Conservation (phyloP, 2,329 filamentous ascomycete genomes). For the Pseudomassariella vexata region DNA sequence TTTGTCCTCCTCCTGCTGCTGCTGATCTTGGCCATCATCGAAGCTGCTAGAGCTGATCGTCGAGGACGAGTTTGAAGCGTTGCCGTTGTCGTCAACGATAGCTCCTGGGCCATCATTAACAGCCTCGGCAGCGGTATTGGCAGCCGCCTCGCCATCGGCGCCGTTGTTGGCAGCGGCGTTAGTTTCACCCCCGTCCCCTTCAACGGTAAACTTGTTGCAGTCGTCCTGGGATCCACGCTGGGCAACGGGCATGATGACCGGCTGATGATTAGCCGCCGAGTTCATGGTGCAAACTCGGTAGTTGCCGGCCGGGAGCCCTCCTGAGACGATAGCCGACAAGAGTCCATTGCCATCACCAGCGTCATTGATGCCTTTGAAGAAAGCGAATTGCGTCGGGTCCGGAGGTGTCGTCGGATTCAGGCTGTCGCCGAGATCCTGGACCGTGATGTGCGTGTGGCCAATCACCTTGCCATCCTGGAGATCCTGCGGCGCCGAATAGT, state of each 20-base stretch:
- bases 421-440: constrained; percentile 47
- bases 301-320: constrained; percentile 55
- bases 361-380: constrained; percentile 64
- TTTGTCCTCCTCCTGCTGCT: too few species aligned
- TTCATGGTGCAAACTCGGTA: constrained; percentile 62
- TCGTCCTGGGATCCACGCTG: constrained; percentile 63
- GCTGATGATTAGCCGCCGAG: constrained; percentile 57
- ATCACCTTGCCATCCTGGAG: constrained; percentile 45
- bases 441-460: constrained; percentile 54
- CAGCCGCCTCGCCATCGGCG: constrained; percentile 9
- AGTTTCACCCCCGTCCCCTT: constrained; percentile 12
- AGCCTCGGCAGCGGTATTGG: constrained; percentile 15
- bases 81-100: constrained; percentile 5
- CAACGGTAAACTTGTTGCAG: constrained; percentile 33
- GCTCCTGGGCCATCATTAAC: too few species aligned
- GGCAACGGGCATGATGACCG: constrained; percentile 59
- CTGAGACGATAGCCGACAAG: constrained; percentile 45
- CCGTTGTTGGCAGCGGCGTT: constrained; percentile 8
- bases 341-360: constrained; percentile 49
- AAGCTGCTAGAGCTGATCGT: too few species aligned
- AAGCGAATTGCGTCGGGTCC: constrained; percentile 48
- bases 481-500: constrained; percentile 54
- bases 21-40: too few species aligned
- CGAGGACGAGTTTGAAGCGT: too few species aligned
- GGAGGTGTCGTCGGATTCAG: constrained; percentile 45